A percentile compares a stretch with the other conserved stretches of the same genome.
These are phyloP conservation scores for Geranium incanum DNA, from an alignment of 441 rosid genomes.

Conservation along the genomic window DNA sequence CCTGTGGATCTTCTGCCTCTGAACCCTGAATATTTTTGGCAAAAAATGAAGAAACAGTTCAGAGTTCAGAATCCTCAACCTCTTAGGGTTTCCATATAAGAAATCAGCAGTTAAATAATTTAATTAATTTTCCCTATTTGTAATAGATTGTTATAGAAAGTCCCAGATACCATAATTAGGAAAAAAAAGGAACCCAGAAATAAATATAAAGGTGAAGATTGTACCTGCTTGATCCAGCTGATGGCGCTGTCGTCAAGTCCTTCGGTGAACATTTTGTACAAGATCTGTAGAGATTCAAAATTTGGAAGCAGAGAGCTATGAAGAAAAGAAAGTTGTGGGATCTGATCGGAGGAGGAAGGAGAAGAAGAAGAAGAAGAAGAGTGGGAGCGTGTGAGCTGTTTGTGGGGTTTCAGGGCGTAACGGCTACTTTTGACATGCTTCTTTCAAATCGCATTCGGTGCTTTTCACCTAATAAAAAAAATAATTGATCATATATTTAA, in stretches of 20 bases:
- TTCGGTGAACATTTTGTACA: slow-evolving; percentile 43
- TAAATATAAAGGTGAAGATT: not conserved
- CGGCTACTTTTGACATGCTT: slow-evolving; percentile 1
- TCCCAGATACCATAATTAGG: not conserved
- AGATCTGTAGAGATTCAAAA: slow-evolving; percentile 5
- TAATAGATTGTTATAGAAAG: not conserved
- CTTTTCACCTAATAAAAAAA: not conserved
- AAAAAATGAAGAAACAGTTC: not conserved
- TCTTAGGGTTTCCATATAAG: too few relatives aligned
- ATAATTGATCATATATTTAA: too few relatives aligned
- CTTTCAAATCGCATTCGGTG: not conserved
- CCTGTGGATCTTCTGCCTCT: slow-evolving; percentile 35
- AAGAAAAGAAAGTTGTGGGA: not conserved
- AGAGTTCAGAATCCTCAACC: not conserved
- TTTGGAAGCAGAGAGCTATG: not conserved
- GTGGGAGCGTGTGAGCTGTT: not conserved
- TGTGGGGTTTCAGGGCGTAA: not conserved
- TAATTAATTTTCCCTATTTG: not conserved
- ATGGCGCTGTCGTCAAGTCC: slow-evolving; percentile 55
- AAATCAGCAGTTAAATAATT: not conserved
- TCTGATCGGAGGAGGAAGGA: not conserved
- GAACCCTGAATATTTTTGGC: slow-evolving; percentile 31
- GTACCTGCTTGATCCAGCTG: slow-evolving; percentile 68
- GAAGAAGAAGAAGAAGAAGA: not conserved
- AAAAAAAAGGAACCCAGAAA: not conserved